A percentile compares a stretch with the other conserved stretches of the same genome.
Conservation (phyloP, 2,329 filamentous ascomycete genomes). For the Colletotrichum sp. region DNA sequence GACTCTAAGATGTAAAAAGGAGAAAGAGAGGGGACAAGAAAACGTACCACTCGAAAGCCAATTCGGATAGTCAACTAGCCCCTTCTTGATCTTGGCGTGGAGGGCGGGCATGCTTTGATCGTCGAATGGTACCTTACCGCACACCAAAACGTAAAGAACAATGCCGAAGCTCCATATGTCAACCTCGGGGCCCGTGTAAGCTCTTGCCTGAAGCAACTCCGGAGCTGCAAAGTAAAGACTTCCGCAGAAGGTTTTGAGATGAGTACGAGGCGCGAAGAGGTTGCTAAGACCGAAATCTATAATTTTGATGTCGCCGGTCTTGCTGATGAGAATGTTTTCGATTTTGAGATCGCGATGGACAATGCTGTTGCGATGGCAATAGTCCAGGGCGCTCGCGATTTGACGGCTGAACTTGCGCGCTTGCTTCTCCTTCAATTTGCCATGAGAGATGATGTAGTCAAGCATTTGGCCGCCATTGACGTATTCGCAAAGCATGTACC, state of each 20-base stretch:
- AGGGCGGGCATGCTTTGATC: conserved; percentile 99
- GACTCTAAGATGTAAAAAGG: not conserved
- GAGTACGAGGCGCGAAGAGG: conserved; percentile 82
- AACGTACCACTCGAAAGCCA: conserved; percentile 86
- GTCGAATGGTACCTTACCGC: conserved; percentile 97
- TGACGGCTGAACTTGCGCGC: conserved; percentile 97
- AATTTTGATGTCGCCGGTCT: conserved; percentile 98
- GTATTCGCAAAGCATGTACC: conserved; percentile 99
- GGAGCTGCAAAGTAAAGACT: conserved; percentile 98
- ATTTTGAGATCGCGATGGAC: conserved; percentile 98
- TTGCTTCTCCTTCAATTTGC: conserved; percentile 96
- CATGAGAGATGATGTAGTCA: conserved; percentile 99
- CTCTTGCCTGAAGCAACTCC: conserved; percentile 89
- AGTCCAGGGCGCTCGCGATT: conserved; percentile 95
- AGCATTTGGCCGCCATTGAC: conserved; percentile 99
- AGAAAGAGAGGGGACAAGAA: not conserved
- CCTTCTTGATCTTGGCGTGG: conserved; percentile 99
- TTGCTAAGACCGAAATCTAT: conserved; percentile 99
- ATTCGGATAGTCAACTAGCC: conserved; percentile 90
- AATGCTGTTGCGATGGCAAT: conserved; percentile 97
- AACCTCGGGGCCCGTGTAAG: conserved; percentile 95
- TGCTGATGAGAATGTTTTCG: conserved; percentile 98
- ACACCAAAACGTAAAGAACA: conserved; percentile 94
- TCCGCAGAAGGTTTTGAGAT: conserved; percentile 96
- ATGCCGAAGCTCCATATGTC: conserved; percentile 99